Evolutionary conservation across 371 early-diverging fungal species (phyloP).

Genomic region (Actinomortierella wolfii): DNA sequence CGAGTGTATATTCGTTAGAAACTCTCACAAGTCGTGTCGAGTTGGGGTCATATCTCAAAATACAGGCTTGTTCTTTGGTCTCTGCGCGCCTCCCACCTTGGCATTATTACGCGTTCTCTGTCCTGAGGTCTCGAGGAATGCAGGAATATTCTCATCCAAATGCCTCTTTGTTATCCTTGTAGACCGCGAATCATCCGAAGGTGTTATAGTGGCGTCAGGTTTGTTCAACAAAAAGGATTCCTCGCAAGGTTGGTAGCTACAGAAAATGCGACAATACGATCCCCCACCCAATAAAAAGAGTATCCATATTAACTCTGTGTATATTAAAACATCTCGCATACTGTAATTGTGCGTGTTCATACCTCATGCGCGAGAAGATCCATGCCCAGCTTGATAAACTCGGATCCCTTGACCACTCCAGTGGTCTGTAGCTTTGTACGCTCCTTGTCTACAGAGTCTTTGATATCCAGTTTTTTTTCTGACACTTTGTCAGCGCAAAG

Average conservation of each 20-base stretch:
- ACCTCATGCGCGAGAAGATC: conserved; percentile 22
- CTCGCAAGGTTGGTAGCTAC: conserved; percentile 10
- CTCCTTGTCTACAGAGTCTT: conserved; percentile 24
- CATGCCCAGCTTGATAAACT: conserved; percentile 18
- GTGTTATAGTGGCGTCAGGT: neutral
- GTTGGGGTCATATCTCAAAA: too few species aligned
- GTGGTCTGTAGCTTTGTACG: conserved; percentile 18
- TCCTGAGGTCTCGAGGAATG: conserved; percentile 3
- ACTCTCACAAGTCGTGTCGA: too few species aligned
- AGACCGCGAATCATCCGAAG: conserved; percentile 4
- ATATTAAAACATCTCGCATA: conserved; percentile 5
- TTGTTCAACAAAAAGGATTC: conserved; percentile 6
- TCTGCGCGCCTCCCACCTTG: conserved; percentile 3
- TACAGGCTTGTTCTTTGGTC: neutral
- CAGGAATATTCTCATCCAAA: conserved; percentile 4
- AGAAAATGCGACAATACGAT: conserved; percentile 15
- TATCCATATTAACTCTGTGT: conserved; percentile 15
- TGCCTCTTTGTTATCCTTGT: conserved; percentile 5
- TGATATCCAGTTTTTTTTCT: conserved; percentile 21
- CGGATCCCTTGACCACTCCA: conserved; percentile 20
- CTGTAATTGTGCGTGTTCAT: conserved; percentile 6
- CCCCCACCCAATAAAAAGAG: conserved; percentile 13
- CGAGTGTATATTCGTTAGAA: too few species aligned
- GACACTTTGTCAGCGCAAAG: conserved; percentile 10
- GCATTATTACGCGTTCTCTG: neutral